Evolutionary conservation across 2,329 filamentous ascomycete genomes (phyloP), one percentile per base, ranked within the genome.

Genomic region (Sporothrix variecibatus): DNA sequence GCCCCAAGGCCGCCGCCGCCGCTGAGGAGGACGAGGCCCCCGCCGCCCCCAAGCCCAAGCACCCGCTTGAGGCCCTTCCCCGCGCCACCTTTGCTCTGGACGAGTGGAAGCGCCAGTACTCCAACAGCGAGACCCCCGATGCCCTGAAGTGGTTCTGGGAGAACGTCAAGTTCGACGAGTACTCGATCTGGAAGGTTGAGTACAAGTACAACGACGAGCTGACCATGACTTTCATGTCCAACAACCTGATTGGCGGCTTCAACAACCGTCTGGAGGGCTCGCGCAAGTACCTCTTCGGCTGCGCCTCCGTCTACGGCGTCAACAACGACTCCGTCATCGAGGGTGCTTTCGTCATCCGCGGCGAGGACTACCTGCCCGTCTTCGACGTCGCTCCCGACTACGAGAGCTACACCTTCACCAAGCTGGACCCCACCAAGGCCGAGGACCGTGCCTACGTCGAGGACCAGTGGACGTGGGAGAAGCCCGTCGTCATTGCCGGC

Each of bases 181-280:
- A 96, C 90, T 97, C 94, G 73, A 86, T 99, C 84, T 99, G 94
- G 94, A 91, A 90, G 84, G 87, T 95, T 80, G 92, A 95, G 86
- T 99, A 97, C 92, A 98, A 97, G 92, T 99, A 99, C 90, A 97
- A 98, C 86, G 91, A 97, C 76, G 96, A 99, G 91, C 90, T 99
- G 79, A 98, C 94, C 82, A 87, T 96, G 85, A 93, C 93, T 82
- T 99, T 99, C 93, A 99, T 99, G 96, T 95, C 94, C 80, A 94
- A 93, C 89, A 99, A 99, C 91, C 88, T 98, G 85, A 95, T 99
- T 83, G 95, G 93, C 86, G 96, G 96, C 84, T 97, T 99, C 91
- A 97, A 98, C 87, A 90, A 91, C 84, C 96, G 96, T 89, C 94
- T 99, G 76, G 96, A 99, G 90, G 96, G 83, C 78, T 97, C 94